Conservation (phyloP, 139 green algal species). For the Coelastrella sp. region DNA sequence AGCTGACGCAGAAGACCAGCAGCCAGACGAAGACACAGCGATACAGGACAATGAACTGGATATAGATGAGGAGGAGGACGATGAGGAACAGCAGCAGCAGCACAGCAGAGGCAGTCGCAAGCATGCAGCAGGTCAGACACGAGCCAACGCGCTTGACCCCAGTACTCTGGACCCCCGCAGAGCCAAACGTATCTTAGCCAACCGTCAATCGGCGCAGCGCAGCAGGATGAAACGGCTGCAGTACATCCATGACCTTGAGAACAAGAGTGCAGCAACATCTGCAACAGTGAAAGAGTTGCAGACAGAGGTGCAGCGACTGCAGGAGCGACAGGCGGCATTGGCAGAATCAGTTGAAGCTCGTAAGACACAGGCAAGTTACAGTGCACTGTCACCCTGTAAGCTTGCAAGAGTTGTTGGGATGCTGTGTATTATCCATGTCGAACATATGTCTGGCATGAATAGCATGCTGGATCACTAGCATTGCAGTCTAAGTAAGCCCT, state of each 20-base stretch:
- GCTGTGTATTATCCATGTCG: too few relatives aligned
- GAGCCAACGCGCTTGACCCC: constrained; percentile 64
- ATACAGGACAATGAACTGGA: neutral
- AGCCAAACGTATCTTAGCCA: constrained; percentile 65
- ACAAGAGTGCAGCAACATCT: neutral
- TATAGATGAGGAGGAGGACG: neutral
- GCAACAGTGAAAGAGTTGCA: constrained; percentile 37
- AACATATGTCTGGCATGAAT: too few relatives aligned
- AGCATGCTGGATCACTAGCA: too few relatives aligned
- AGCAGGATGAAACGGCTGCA: constrained; percentile 65
- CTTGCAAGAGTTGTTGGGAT: too few relatives aligned
- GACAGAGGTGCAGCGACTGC: constrained; percentile 7
- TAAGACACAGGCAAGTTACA: neutral
- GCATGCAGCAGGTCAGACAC: constrained; percentile 49
- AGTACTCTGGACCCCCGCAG: constrained; percentile 56
- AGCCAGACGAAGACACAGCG: too few relatives aligned
- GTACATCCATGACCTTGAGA: constrained; percentile 41
- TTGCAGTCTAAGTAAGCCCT: too few relatives aligned
- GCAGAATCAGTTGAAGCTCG: neutral
- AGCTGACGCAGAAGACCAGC: neutral
- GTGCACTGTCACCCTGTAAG: too few relatives aligned
- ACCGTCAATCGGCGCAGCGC: constrained; percentile 65
- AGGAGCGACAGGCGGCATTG: neutral
- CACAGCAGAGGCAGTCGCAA: neutral
- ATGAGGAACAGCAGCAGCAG: neutral